Evolutionary conservation across 2,329 filamentous ascomycete species (phyloP).

Genomic region (Decorospora gaudefroyi): DNA sequence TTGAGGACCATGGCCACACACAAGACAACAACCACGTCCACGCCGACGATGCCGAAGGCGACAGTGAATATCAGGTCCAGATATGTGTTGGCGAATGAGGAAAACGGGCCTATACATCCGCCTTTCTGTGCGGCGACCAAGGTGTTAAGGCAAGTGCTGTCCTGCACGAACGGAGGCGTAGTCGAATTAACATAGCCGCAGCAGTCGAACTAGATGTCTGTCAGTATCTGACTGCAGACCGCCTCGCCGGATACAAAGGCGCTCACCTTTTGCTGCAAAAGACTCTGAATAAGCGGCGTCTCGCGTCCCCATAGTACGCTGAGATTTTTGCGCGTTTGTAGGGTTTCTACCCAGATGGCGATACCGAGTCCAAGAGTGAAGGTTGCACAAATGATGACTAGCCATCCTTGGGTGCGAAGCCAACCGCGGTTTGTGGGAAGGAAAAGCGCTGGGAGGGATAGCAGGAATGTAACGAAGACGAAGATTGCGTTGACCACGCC

Average conservation of each 20-base stretch:
- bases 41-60: constrained; percentile 76
- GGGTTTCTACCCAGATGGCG: constrained; percentile 69
- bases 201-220: constrained; percentile 67
- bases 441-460: constrained; percentile 72
- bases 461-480: constrained; percentile 70
- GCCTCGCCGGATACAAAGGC: too few relatives aligned
- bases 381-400: constrained; percentile 68
- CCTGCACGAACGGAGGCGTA: constrained; percentile 71
- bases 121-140: constrained; percentile 70
- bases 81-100: constrained; percentile 69
- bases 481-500: constrained; percentile 73
- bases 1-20: constrained; percentile 76
- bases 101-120: constrained; percentile 71
- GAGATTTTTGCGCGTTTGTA: constrained; percentile 68
- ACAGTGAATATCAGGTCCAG: constrained; percentile 78
- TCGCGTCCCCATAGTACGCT: constrained; percentile 64
- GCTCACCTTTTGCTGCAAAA: constrained; percentile 71
- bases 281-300: constrained; percentile 61
- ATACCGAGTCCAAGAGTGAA: constrained; percentile 66
- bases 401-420: constrained; percentile 70
- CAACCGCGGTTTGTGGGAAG: constrained; percentile 68
- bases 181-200: constrained; percentile 79
- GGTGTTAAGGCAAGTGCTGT: constrained; percentile 69
- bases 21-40: constrained; percentile 69
- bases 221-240: constrained; percentile 23